phyloP scores from a whole-genome alignment of 306 rosid genomes.

The Dicorynia guianensis region DNA sequence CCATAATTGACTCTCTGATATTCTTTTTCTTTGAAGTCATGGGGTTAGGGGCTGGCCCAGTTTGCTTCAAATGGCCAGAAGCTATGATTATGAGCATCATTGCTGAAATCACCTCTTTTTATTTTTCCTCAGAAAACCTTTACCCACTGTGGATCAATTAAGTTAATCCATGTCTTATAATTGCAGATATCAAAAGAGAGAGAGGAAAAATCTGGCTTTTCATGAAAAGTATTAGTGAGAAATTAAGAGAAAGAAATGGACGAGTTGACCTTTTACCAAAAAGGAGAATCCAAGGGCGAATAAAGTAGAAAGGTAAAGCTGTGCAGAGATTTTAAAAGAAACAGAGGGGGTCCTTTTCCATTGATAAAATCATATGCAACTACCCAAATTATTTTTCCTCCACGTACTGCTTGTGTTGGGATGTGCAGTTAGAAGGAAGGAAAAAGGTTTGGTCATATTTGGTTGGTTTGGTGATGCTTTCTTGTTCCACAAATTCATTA shows the following conservation, averaged over 20 bases:
- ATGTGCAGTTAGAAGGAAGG: slow-evolving; percentile 57
- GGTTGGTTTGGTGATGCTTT: slow-evolving; percentile 57
- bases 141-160: slow-evolving; percentile 49
- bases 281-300: slow-evolving; percentile 57
- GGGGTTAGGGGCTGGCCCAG: slow-evolving; percentile 27
- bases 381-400: slow-evolving; percentile 41
- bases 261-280: slow-evolving; percentile 40
- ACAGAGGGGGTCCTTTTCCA: slow-evolving; percentile 28
- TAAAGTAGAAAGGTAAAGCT: slow-evolving; percentile 41
- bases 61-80: slow-evolving; percentile 35
- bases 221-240: slow-evolving; percentile 18
- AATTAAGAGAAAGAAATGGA: slow-evolving; percentile 35
- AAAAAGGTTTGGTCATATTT: slow-evolving; percentile 50
- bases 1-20: slow-evolving; percentile 13
- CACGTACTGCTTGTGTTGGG: slow-evolving; percentile 44
- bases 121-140: slow-evolving; percentile 29
- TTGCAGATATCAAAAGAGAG: slow-evolving; percentile 17
- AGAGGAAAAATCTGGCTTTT: slow-evolving; percentile 31
- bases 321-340: slow-evolving; percentile 12
- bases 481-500: slow-evolving; percentile 29
- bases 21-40: slow-evolving; percentile 28
- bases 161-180: slow-evolving; percentile 35
- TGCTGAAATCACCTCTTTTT: slow-evolving; percentile 54
- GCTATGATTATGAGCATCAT: slow-evolving; percentile 60
- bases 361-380: slow-evolving; percentile 46